Base-by-base conservation (phyloP, 2,329 filamentous ascomycete genomes). In the Spiromastix sp. region DNA sequence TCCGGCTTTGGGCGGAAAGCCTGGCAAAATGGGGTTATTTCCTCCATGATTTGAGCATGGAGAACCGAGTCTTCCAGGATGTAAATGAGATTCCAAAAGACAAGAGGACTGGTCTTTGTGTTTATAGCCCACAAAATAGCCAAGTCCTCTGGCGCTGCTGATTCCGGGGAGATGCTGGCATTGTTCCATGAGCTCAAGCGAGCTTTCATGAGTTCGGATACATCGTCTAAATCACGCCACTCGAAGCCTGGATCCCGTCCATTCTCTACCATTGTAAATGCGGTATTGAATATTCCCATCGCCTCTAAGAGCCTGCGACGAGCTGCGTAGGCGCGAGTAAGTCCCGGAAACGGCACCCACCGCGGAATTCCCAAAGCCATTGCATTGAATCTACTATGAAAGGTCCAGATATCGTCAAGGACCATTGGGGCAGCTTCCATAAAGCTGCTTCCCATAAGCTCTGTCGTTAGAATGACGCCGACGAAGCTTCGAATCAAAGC, bases 401-500 rank as follows among this genome's bases (percentile, higher is more conserved):
- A 55, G 4, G 55, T 61, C 52, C 70, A 73, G 3, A 80, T 46
- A 46, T 79, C 72, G 3, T 67, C 59, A 12, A 76, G 48, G 42
- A 75, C 56, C 47, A 64, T 45, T 2, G 73, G 64, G 42, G 68
- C 71, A 47, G 64, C 71, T 33, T 66, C 66, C 25, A 68, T 48
- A 46, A 69, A 69, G 31, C 64, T 66, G 32, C 52, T 56, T 1
- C 73, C 73, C 48, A 75, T 65, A n/a, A 76, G 43, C 0, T 68
- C 59, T 2, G 67, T 61, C 10, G 57, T 57, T 20, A 55, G 52
- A 22, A 59, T 54, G 34, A 68, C 63, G 3, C 70, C 75, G 24
- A 74, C 63, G 45, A 78, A 77, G 43, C 73, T 67, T 37, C 71
- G 61, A 15, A 77, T 54, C 4, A 81, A 58, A 3, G 64, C 55